Base-by-base conservation (phyloP, 2,329 filamentous ascomycete species). In the Cladosporium sp. region DNA sequence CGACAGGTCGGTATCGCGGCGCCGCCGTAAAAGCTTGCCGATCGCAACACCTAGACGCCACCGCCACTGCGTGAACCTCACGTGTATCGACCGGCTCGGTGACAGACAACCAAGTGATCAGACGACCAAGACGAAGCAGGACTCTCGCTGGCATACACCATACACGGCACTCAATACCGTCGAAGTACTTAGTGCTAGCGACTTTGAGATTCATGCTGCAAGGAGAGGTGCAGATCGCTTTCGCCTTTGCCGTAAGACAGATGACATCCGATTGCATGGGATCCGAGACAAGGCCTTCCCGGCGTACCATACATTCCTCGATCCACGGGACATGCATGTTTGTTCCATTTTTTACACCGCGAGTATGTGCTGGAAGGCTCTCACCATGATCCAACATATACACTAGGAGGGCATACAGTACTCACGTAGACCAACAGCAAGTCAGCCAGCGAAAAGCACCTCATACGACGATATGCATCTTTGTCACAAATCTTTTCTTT, bases 61-160 rank as follows among this genome's bases (percentile, higher is more conserved):
- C 53, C 29, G 53, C 53, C 53, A 57, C 31, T n/a, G 31, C 55
- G n/a, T 26, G 29, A 40, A 57, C 55, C 33, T 57, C 55, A 40
- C 21, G 33, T 40, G 31, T 33, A 26, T 33, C 3, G 33, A 18
- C 12, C 16, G 14, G 35, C 35, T 40, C 35, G 14, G 4, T 40
- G 16, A 18, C 16, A 40, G 6, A 40, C 35, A 16, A 14, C 35
- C 35, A 40, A 40, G 35, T 46, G 37, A 44, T 18, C 37, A 44
- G 2, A 40, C 16, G 35, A 18, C 35, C 16, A 18, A 40, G 7
- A 40, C 35, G 5, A 40, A 40, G 35, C 35, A 40, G 16, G 16
- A 18, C 35, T 40, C 35, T 40, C 35, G 7, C 35, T 35, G 12
- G 33, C 33, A 35, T 35, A 1, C 18, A 7, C 35, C 35, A 14